A percentile compares a stretch with the other conserved stretches of the same genome.
phyloP scores from a whole-genome alignment of 352 stramenopile species.

The Globisporangium ultimum region DNA sequence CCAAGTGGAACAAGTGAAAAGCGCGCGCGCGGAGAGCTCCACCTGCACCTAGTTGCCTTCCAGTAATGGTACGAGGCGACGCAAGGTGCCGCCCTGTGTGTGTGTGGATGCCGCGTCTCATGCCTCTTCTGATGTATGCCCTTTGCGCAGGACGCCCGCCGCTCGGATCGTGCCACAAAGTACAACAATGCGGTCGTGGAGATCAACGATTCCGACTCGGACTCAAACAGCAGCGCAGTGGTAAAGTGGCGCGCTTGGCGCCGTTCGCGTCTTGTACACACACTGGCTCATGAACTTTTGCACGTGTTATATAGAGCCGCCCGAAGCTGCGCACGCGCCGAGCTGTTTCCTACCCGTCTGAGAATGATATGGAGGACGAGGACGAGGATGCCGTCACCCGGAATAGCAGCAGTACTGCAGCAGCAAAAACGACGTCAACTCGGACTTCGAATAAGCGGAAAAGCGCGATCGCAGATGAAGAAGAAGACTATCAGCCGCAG shows the following conservation, averaged over 20 bases:
- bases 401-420: no score
- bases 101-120: neutral
- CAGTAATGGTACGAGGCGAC: no score
- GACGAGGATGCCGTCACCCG: constrained; percentile 18
- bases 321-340: constrained; percentile 25
- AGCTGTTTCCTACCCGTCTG: constrained; percentile 9
- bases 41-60: no score
- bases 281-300: neutral
- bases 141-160: neutral
- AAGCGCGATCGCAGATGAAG: constrained; percentile 9
- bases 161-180: constrained; percentile 5
- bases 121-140: neutral
- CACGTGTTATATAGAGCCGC: constrained; percentile 14
- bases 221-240: constrained; percentile 9
- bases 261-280: neutral
- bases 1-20: no score
- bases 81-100: no score
- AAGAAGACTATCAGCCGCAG: constrained; percentile 15
- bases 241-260: neutral
- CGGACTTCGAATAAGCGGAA: constrained; percentile 33
- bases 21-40: no score
- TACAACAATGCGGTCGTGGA: constrained; percentile 11
- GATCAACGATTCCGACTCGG: constrained; percentile 19
- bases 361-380: constrained; percentile 39
- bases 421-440: constrained; percentile 14